Evolutionary conservation across 148 eudicot species (phyloP).

Genomic region (Bassia scoparia): DNA sequence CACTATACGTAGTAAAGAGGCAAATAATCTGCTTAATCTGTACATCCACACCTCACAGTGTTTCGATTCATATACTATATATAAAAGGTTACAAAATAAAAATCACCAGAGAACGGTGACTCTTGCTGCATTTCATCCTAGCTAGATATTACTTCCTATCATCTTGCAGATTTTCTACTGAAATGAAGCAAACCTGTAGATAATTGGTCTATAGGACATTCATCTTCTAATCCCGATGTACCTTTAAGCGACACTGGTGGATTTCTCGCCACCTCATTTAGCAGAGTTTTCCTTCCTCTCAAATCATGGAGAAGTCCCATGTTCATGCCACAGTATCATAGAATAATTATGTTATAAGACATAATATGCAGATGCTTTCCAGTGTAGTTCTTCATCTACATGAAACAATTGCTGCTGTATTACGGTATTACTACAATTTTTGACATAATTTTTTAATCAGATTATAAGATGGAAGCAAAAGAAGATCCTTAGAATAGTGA

Average conservation of each 20-base stretch:
- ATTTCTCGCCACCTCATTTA: constrained; percentile 24
- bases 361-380: constrained; percentile 17
- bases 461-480: not conserved
- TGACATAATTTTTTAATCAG: not conserved
- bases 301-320: not conserved
- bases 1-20: constrained; percentile 10
- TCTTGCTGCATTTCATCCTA: constrained; percentile 9
- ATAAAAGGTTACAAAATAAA: constrained; percentile 27
- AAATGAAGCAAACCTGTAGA: not conserved
- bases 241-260: constrained; percentile 23
- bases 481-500: not conserved
- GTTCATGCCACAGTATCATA: constrained; percentile 2
- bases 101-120: constrained; percentile 23
- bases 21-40: constrained; percentile 27
- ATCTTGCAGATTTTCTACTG: constrained; percentile 21
- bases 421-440: constrained; percentile 38
- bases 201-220: not conserved
- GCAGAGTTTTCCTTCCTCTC: constrained; percentile 15
- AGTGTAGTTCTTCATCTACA: constrained; percentile 25
- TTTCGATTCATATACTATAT: constrained; percentile 12
- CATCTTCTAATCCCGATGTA: constrained; percentile 6
- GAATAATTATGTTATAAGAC: constrained; percentile 12
- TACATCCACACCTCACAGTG: constrained; percentile 29
- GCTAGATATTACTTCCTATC: constrained; percentile 10
- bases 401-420: constrained; percentile 21